Percentiles rank a stretch among this genome's conserved stretches.
These are phyloP conservation scores for Colletotrichum orchidophilum DNA, from an alignment of 2,329 filamentous ascomycete genomes.

Conservation along the genomic window DNA sequence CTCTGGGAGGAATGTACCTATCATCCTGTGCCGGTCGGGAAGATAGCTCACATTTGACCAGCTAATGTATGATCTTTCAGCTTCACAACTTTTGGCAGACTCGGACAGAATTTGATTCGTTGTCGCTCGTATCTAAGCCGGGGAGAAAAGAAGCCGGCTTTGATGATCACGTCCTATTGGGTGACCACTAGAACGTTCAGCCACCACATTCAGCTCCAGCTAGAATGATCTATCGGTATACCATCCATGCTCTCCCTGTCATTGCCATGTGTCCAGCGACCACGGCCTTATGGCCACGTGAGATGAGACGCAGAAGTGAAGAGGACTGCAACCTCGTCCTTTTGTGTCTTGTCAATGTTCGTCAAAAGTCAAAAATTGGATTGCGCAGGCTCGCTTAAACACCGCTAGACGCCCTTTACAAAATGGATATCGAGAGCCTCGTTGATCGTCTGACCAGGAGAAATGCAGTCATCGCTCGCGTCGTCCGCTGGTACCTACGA, in stretches of 20 bases:
- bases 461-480: background rate
- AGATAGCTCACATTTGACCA: background rate
- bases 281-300: background rate
- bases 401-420: background rate
- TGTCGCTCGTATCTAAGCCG: background rate
- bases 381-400: background rate
- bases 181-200: background rate
- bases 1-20: background rate
- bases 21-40: background rate
- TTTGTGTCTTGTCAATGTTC: background rate
- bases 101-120: background rate
- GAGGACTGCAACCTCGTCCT: background rate
- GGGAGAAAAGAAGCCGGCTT: background rate
- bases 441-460: background rate
- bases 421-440: background rate
- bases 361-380: too few relatives aligned
- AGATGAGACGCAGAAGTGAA: background rate
- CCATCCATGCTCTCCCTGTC: background rate
- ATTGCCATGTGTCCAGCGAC: background rate
- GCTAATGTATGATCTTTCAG: background rate
- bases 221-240: background rate
- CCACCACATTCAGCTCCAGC: background rate
- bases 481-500: background rate
- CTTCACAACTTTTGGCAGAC: background rate
- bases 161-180: background rate